Percentiles rank a stretch among this genome's conserved stretches.
Evolutionary conservation across 2,329 filamentous ascomycete species (phyloP).

Genomic region (Diaporthe nobilis): DNA sequence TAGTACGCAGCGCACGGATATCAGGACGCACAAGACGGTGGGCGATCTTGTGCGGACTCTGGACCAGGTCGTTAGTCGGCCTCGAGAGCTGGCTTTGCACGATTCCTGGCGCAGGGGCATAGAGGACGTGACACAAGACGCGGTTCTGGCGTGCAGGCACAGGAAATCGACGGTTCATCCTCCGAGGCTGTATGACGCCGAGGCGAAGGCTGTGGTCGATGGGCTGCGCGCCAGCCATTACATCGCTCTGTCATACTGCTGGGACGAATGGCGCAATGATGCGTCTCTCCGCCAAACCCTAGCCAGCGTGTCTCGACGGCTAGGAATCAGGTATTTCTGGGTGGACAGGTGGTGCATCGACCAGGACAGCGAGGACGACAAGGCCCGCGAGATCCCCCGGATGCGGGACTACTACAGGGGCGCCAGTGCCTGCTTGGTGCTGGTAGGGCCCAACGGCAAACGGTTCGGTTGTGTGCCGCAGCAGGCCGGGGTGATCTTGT

Average conservation of each 20-base stretch:
- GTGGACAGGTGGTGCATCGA: conserved; percentile 17
- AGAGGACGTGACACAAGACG: background rate
- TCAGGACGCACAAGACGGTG: conserved; percentile 2
- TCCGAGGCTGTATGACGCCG: background rate
- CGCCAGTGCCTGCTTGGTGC: conserved; percentile 1
- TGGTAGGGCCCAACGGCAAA: background rate
- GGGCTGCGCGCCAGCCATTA: background rate
- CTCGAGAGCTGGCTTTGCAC: background rate
- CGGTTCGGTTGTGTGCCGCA: background rate
- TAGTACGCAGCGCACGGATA: background rate
- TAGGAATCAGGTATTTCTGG: background rate
- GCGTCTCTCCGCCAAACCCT: background rate
- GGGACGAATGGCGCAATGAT: background rate
- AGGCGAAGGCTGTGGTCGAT: background rate
- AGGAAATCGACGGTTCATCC: background rate
- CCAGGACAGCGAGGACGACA: background rate
- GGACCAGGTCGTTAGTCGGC: background rate
- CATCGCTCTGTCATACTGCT: conserved; percentile 6
- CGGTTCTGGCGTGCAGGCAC: background rate
- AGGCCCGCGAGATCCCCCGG: background rate
- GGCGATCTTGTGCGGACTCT: background rate
- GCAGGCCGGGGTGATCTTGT: conserved; percentile 4
- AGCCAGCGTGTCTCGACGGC: background rate
- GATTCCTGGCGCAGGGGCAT: background rate
- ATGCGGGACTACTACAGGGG: conserved; percentile 12